Conservation (phyloP, 2,329 filamentous ascomycete species). For the Fusarium euwallaceae region DNA sequence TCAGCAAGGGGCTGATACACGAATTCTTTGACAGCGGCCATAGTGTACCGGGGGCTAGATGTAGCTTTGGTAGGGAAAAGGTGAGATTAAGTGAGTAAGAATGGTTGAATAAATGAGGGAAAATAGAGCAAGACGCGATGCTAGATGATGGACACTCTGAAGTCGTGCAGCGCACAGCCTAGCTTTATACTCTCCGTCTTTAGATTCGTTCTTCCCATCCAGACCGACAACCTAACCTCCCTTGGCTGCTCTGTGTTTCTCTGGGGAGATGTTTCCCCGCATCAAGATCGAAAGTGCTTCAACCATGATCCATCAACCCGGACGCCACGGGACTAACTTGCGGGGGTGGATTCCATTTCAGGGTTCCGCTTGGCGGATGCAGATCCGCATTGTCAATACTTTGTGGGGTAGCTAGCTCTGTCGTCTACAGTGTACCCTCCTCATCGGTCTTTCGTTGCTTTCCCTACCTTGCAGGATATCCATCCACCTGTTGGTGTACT, state of each 20-base stretch:
- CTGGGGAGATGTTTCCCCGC: not conserved
- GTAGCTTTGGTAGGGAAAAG: not conserved
- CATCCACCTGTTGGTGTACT: not conserved
- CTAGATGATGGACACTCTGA: not conserved
- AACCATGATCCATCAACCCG: not conserved
- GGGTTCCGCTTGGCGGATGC: not conserved
- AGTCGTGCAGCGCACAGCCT: not conserved
- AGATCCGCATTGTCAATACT: not conserved
- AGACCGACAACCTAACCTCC: not conserved
- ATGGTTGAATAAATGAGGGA: not conserved
- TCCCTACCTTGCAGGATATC: not conserved
- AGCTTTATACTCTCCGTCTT: not conserved
- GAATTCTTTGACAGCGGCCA: not conserved
- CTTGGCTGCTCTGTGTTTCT: not conserved
- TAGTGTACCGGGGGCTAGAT: not conserved
- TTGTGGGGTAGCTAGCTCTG: not conserved
- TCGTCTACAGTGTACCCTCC: not conserved
- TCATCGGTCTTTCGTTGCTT: not conserved
- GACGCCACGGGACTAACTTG: not conserved
- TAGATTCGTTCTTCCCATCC: not conserved
- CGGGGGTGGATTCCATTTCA: not conserved
- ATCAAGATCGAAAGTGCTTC: not conserved
- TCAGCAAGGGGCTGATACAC: not conserved
- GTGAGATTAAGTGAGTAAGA: not conserved
- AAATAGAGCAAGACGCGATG: not conserved